Base-by-base conservation (phyloP, 106 monocot genomes). In the Agapanthus africanus region DNA sequence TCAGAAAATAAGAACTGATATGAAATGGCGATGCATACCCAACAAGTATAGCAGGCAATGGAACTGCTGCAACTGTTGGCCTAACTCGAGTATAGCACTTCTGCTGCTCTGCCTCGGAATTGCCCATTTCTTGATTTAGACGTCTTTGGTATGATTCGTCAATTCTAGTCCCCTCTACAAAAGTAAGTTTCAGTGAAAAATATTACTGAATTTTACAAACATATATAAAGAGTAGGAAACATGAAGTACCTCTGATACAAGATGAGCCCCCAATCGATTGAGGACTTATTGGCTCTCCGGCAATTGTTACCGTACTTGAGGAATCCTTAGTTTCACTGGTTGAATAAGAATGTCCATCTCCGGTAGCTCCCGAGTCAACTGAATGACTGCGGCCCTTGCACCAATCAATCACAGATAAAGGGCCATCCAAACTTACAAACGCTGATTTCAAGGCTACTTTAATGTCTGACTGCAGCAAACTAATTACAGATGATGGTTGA, bases 401-500 rank as follows among this genome's bases (percentile, higher is more conserved):
- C 91, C 91, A 97, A 60, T 97, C 95, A 70, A 67, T 79, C 39
- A 87, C 67, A 68, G 82, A 74, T 56, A 91, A 60, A 41, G 95
- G 95, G 25, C 95, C 95, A 69, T 95, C 95, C 60, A 83, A 76
- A 82, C 69, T 91, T 28, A 67, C 81, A 62, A 97, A 97, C 66
- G 95, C 88, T 78, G 74, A 74, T 77, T 82, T 91, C 41, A 97
- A 28, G 30, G 86, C 86, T 23, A 77, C 23, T 82, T 87, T 97
- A 68, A 97, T 77, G 42, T 97, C 95, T 11, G 95, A 92, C 25
- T 89, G 88, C 63, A 97, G 76, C 71, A 97, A 80, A 67, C 78
- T 92, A 56, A 84, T 84, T 19, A 89, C 82, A 46, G 84, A 78
- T 37, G 95, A 84, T 16, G 72, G 81, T 70, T 82, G 77, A 59